These are phyloP conservation scores for Carex scoparia DNA, from an alignment of 176 grass and related monocot species.

Conservation along the genomic window DNA sequence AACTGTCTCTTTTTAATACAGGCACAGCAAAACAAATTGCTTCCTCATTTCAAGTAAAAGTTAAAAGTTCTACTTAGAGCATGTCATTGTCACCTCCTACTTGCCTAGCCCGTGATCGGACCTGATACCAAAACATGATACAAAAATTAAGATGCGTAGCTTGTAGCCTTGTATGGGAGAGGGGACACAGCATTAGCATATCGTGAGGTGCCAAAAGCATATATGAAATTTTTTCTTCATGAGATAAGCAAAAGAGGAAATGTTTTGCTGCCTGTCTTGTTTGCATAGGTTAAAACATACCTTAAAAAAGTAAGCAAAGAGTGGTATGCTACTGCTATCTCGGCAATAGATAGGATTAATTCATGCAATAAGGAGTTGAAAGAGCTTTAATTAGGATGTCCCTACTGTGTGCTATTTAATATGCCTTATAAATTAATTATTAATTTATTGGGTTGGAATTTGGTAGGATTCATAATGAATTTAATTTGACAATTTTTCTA, in stretches of 20 bases:
- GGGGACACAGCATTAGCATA: background rate
- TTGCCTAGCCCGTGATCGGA: background rate
- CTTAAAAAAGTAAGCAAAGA: background rate
- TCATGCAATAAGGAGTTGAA: background rate
- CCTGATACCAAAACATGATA: background rate
- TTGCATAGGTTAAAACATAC: background rate
- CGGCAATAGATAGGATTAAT: background rate
- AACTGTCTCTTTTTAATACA: background rate
- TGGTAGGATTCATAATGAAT: background rate
- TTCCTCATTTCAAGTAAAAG: background rate
- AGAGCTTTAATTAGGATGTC: background rate
- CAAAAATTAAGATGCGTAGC: background rate
- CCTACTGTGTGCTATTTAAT: background rate
- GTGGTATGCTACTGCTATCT: background rate
- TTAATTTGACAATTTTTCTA: background rate
- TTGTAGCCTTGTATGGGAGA: background rate
- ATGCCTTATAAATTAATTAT: background rate
- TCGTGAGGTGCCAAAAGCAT: conserved; percentile 1
- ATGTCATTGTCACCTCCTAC: background rate
- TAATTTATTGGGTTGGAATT: background rate
- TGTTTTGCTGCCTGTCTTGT: background rate
- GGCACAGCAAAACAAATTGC: background rate
- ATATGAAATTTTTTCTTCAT: background rate
- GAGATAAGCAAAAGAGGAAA: background rate
- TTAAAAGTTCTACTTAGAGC: background rate